Conservation (phyloP, 2,329 filamentous ascomycete species). For the Fusarium kyushuense region DNA sequence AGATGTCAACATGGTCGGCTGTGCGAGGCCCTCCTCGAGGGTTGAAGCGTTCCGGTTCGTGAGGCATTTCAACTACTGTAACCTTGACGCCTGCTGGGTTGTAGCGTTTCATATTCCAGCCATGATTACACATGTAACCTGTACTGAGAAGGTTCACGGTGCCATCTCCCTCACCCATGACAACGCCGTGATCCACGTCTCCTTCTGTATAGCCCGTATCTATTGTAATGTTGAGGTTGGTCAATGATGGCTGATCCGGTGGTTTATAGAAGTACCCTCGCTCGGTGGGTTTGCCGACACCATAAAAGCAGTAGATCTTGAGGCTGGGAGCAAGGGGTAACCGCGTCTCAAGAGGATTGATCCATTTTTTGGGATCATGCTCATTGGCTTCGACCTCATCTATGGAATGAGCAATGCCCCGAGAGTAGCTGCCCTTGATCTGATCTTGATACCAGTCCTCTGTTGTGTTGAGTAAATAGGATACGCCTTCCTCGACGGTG, state of each 20-base stretch:
- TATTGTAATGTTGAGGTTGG: conserved; percentile 79
- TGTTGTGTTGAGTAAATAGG: conserved; percentile 80
- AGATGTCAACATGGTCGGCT: conserved; percentile 96
- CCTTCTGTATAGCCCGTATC: conserved; percentile 72
- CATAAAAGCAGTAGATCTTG: conserved; percentile 98
- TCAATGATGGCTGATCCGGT: conserved; percentile 72
- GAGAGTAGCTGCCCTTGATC: conserved; percentile 82
- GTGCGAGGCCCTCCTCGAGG: conserved; percentile 78
- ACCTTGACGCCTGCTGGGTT: conserved; percentile 87
- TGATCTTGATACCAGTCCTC: conserved; percentile 88
- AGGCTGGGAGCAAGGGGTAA: conserved; percentile 88
- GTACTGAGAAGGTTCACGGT: conserved; percentile 93
- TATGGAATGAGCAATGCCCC: conserved; percentile 84
- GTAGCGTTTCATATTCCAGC: conserved; percentile 93
- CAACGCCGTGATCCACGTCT: conserved; percentile 85
- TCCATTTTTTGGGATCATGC: conserved; percentile 83
- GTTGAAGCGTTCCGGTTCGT: conserved; percentile 93
- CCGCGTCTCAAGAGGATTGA: conserved; percentile 91
- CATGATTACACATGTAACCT: conserved; percentile 97
- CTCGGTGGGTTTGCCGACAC: conserved; percentile 92
- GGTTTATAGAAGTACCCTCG: conserved; percentile 89
- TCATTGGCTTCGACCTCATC: conserved; percentile 87
- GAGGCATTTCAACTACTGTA: conserved; percentile 93
- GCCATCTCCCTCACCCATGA: conserved; percentile 95
- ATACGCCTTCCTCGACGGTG: conserved; percentile 81